Conservation (phyloP, 805 yeast genomes). For the Henningerozyma blattae region DNA sequence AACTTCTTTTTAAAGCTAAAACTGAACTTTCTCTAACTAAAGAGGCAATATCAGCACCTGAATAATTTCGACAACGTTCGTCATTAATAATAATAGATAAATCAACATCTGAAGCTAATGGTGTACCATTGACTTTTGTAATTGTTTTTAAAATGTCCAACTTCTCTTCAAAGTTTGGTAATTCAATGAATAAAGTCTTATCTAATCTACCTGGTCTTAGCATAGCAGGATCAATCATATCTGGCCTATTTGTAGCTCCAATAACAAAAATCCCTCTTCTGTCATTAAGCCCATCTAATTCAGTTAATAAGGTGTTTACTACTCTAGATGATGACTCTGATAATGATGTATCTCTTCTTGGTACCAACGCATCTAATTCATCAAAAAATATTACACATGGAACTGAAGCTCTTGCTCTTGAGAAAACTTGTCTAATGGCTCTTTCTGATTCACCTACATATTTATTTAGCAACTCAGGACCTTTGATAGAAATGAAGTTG, state of each 20-base stretch:
- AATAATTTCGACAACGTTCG: slow-evolving; percentile 74
- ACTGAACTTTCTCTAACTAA: slow-evolving; percentile 92
- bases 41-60: slow-evolving; percentile 94
- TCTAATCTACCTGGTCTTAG: slow-evolving; percentile 92
- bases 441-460: slow-evolving; percentile 95
- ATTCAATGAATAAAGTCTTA: slow-evolving; percentile 81
- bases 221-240: slow-evolving; percentile 98
- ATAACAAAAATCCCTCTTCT: slow-evolving; percentile 87
- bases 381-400: slow-evolving; percentile 95
- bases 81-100: slow-evolving; percentile 54
- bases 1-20: slow-evolving; percentile 63
- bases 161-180: slow-evolving; percentile 72
- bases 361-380: slow-evolving; percentile 92
- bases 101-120: slow-evolving; percentile 53
- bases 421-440: slow-evolving; percentile 86
- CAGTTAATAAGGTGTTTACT: slow-evolving; percentile 88
- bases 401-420: slow-evolving; percentile 81
- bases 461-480: slow-evolving; percentile 89
- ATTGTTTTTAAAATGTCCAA: slow-evolving; percentile 72
- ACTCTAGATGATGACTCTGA: slow-evolving; percentile 89
- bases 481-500: slow-evolving; percentile 88
- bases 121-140: slow-evolving; percentile 61
- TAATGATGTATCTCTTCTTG: slow-evolving; percentile 78
- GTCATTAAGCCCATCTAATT: slow-evolving; percentile 88
- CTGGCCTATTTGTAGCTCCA: slow-evolving; percentile 96